Percentiles rank a stretch among this genome's conserved stretches.
Conservation (phyloP, 148 eudicot species). For the Heliosperma pusillum region DNA sequence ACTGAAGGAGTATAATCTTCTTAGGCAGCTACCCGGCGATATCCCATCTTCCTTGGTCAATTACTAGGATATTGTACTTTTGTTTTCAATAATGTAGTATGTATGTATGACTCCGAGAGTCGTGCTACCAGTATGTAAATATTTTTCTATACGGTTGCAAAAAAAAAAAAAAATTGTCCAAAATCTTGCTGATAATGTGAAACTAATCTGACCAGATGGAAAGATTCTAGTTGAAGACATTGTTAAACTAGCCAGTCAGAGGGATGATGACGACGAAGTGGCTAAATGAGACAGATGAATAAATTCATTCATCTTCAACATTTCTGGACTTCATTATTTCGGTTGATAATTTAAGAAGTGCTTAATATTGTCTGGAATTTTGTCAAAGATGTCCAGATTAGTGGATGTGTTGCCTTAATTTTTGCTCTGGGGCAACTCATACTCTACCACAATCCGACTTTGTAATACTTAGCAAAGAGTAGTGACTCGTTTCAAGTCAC, state of each 20-base stretch:
- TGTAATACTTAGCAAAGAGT: slow-evolving; percentile 14
- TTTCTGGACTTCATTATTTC: neutral
- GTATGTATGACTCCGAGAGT: no score
- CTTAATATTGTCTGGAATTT: neutral
- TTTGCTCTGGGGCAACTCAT: slow-evolving; percentile 22
- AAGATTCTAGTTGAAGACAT: slow-evolving; percentile 73
- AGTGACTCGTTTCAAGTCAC: neutral
- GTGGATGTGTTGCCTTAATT: slow-evolving; percentile 15
- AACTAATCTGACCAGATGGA: slow-evolving; percentile 33
- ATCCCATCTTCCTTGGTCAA: no score
- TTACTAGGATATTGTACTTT: no score
- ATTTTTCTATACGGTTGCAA: no score
- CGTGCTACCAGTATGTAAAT: no score
- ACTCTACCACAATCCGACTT: neutral
- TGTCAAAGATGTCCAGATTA: slow-evolving; percentile 2
- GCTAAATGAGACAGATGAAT: slow-evolving; percentile 38
- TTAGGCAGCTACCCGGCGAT: no score
- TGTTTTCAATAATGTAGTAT: no score
- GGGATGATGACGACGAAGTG: slow-evolving; percentile 37
- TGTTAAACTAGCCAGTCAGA: slow-evolving; percentile 49
- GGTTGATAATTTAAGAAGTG: neutral
- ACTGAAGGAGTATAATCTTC: no score
- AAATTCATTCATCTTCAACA: slow-evolving; percentile 1
- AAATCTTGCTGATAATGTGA: no score
- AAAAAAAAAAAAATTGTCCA: no score